Conservation (phyloP, 805 yeast genomes). For the Pichia insulana region DNA sequence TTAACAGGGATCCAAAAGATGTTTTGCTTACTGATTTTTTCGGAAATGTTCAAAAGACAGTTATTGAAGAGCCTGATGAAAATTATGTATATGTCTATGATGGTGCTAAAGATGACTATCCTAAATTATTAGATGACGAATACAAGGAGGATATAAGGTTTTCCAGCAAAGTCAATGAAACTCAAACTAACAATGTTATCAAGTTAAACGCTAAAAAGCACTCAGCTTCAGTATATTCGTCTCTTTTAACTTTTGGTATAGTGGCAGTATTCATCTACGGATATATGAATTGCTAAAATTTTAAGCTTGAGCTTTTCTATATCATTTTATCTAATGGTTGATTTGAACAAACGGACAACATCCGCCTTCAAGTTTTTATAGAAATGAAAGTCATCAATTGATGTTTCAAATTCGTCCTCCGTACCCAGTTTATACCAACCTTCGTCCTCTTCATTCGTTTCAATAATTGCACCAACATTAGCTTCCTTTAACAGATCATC, state of each 20-base stretch:
- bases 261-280: background rate
- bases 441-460: slow-evolving; percentile 11
- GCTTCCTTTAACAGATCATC: slow-evolving; percentile 9
- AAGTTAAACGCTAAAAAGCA: background rate
- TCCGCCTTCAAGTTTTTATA: slow-evolving; percentile 19
- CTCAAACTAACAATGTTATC: slow-evolving; percentile 1
- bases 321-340: slow-evolving; percentile 3
- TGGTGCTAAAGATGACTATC: slow-evolving; percentile 39
- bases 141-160: no score
- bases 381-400: slow-evolving; percentile 21
- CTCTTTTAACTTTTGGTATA: background rate
- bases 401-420: slow-evolving; percentile 9
- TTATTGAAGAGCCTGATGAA: slow-evolving; percentile 29
- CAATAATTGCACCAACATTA: background rate
- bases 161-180: background rate
- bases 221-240: background rate
- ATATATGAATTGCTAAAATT: background rate
- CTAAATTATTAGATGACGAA: no score
- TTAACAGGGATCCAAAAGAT: slow-evolving; percentile 52
- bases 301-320: no score
- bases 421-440: slow-evolving; percentile 20
- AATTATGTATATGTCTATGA: slow-evolving; percentile 7
- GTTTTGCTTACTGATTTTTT: slow-evolving; percentile 88
- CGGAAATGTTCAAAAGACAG: slow-evolving; percentile 80
- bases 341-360: slow-evolving; percentile 16